phyloP scores from a whole-genome alignment of 441 rosid species.

The Populus hybrid region DNA sequence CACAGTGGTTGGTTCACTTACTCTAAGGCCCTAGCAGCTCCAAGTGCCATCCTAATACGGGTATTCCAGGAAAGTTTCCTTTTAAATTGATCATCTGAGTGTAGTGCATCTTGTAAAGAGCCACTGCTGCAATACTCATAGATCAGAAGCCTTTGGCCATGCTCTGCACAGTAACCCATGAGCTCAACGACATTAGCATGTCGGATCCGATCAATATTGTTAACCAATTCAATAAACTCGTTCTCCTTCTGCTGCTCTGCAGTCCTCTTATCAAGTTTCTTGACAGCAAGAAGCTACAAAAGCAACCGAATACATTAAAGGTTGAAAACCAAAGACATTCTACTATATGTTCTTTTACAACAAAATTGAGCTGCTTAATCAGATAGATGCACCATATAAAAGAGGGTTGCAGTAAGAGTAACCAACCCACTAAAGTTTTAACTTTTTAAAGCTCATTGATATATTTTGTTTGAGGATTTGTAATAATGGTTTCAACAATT shows the following conservation, averaged over 20 bases:
- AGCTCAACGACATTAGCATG: constrained; percentile 85
- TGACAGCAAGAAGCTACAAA: constrained; percentile 79
- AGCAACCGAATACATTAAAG: constrained; percentile 16
- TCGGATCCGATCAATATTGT: constrained; percentile 67
- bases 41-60: constrained; percentile 79
- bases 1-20: constrained; percentile 38
- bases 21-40: constrained; percentile 96
- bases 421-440: neutral
- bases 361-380: neutral
- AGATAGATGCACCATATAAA: neutral
- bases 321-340: constrained; percentile 9
- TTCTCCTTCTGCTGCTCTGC: constrained; percentile 68
- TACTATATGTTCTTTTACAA: neutral
- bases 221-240: constrained; percentile 77
- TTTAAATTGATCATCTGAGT: constrained; percentile 72
- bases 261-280: constrained; percentile 77
- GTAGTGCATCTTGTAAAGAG: constrained; percentile 78
- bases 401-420: neutral
- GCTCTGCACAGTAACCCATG: constrained; percentile 95
- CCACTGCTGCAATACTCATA: constrained; percentile 86
- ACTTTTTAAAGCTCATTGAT: neutral
- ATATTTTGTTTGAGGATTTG: neutral
- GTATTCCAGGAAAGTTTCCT: constrained; percentile 71
- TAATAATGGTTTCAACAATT: neutral
- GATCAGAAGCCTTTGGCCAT: constrained; percentile 83